Evolutionary conservation across 495 filamentous ascomycete species (phyloP).

Genomic region (Ascobolus immersus): DNA sequence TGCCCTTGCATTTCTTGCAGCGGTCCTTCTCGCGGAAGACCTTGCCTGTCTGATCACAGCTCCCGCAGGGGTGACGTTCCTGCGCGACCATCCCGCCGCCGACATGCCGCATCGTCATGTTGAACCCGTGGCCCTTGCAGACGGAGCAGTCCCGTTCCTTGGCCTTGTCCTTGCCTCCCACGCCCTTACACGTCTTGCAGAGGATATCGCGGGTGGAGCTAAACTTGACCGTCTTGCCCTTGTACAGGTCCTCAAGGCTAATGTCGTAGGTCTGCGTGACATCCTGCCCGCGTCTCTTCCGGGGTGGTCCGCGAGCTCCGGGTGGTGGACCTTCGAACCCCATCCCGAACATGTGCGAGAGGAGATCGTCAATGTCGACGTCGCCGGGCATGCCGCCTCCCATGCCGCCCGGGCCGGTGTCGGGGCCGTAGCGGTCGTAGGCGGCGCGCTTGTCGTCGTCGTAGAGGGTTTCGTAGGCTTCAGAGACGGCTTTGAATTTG

Average conservation of each 20-base stretch:
- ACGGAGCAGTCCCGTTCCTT: slow-evolving; percentile 62
- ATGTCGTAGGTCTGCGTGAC: slow-evolving; percentile 82
- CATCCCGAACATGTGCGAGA: slow-evolving; percentile 32
- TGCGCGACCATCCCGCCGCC: slow-evolving; percentile 62
- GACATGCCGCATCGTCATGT: slow-evolving; percentile 44
- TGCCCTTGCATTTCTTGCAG: slow-evolving; percentile 95
- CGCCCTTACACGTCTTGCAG: slow-evolving; percentile 66
- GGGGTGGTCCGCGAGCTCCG: slow-evolving; percentile 22
- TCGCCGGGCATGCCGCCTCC: slow-evolving; percentile 33
- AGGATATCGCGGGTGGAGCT: slow-evolving; percentile 77
- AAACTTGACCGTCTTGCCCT: slow-evolving; percentile 94
- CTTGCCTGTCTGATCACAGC: slow-evolving; percentile 56
- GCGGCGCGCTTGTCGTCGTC: slow-evolving; percentile 79
- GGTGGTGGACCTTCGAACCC: slow-evolving; percentile 24
- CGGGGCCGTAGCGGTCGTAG: slow-evolving; percentile 88
- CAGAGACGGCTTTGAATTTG: slow-evolving; percentile 70
- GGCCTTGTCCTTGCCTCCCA: slow-evolving; percentile 74
- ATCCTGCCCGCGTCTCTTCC: slow-evolving; percentile 45
- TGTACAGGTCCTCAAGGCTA: slow-evolving; percentile 79
- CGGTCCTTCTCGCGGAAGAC: slow-evolving; percentile 83
- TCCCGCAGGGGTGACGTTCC: slow-evolving; percentile 42
- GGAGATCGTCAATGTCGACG: slow-evolving; percentile 68
- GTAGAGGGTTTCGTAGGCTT: slow-evolving; percentile 91
- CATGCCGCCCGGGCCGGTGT: slow-evolving; percentile 64
- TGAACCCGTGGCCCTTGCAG: slow-evolving; percentile 52